Conservation (phyloP, 1,284 basidiomycete species). For the Microbotryomycetes sp. region DNA sequence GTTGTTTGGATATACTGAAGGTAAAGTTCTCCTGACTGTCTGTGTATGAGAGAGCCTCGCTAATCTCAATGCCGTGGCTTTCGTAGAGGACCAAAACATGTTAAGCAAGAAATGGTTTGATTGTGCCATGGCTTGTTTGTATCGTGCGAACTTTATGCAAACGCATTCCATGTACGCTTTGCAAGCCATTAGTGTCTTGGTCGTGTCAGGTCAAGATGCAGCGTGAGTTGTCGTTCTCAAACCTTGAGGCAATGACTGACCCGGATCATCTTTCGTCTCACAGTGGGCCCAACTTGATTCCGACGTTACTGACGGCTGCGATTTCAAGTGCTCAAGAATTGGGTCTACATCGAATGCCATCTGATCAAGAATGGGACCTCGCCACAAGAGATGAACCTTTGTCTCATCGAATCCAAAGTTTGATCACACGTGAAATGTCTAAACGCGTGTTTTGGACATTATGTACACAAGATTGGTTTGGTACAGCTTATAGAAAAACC, state of each 20-base stretch:
- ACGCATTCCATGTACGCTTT: conserved; percentile 19
- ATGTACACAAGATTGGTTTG: conserved; percentile 26
- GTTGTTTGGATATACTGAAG: conserved; percentile 15
- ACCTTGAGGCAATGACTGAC: no score
- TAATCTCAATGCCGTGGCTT: neutral
- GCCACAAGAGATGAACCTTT: conserved; percentile 1
- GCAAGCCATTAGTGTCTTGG: conserved; percentile 27
- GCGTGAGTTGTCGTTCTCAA: conserved; percentile 3
- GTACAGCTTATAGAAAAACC: conserved; percentile 22
- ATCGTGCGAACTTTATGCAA: conserved; percentile 27
- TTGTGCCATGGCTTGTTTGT: conserved; percentile 22
- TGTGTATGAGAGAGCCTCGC: neutral
- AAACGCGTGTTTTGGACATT: conserved; percentile 28
- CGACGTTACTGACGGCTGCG: conserved; percentile 26
- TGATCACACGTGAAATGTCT: conserved; percentile 28
- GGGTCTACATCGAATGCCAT: conserved; percentile 19
- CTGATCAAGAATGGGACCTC: conserved; percentile 20
- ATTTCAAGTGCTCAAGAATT: conserved; percentile 30
- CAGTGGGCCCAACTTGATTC: conserved; percentile 28
- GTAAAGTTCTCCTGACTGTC: neutral
- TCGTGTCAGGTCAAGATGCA: conserved; percentile 20
- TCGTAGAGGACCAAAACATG: conserved; percentile 1
- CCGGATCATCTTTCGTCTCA: no score
- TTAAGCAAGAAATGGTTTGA: conserved; percentile 1
- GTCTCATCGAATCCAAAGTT: conserved; percentile 6